These are phyloP conservation scores for Royoungia palumana DNA, from an alignment of 768 basidiomycete genomes.

Conservation along the genomic window DNA sequence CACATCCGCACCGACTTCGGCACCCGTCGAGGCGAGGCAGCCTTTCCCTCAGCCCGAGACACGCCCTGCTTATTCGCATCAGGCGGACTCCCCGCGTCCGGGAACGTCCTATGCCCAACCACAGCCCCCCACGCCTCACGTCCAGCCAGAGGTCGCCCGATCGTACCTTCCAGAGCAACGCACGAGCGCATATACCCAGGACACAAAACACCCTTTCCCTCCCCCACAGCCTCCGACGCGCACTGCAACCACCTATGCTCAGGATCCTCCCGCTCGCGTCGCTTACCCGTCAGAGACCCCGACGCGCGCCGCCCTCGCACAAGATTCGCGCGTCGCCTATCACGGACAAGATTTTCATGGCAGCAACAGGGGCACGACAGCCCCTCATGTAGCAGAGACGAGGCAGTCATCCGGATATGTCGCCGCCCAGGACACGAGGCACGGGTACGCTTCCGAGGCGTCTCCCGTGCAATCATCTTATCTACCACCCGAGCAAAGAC, in stretches of 20 bases:
- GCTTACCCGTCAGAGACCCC: slow-evolving; percentile 14
- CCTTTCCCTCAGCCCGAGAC: slow-evolving; percentile 21
- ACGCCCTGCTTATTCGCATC: slow-evolving; percentile 20
- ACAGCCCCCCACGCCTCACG: slow-evolving; percentile 11
- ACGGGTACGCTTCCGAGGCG: slow-evolving; percentile 18
- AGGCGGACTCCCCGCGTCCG: slow-evolving; percentile 17
- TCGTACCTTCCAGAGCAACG: slow-evolving; percentile 17
- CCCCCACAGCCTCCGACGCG: slow-evolving; percentile 16
- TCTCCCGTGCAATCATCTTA: slow-evolving; percentile 15
- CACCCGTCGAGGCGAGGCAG: slow-evolving; percentile 20
- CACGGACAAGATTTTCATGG: slow-evolving; percentile 20
- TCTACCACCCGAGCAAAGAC: slow-evolving; percentile 18
- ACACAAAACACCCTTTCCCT: slow-evolving; percentile 22
- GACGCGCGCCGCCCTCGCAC: slow-evolving; percentile 12
- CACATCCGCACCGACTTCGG: slow-evolving; percentile 11
- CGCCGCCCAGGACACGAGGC: slow-evolving; percentile 20
- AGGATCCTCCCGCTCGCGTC: slow-evolving; percentile 15
- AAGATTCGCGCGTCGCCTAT: slow-evolving; percentile 19
- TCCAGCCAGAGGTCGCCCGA: slow-evolving; percentile 16
- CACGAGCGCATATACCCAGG: slow-evolving; percentile 23
- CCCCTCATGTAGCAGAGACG: slow-evolving; percentile 16
- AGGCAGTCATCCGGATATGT: slow-evolving; percentile 20
- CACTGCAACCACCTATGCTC: slow-evolving; percentile 9
- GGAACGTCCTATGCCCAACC: slow-evolving; percentile 18
- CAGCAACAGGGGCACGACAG: slow-evolving; percentile 2